Conservation (phyloP, 2,329 filamentous ascomycete genomes). For the Penicillium brasilianum region DNA sequence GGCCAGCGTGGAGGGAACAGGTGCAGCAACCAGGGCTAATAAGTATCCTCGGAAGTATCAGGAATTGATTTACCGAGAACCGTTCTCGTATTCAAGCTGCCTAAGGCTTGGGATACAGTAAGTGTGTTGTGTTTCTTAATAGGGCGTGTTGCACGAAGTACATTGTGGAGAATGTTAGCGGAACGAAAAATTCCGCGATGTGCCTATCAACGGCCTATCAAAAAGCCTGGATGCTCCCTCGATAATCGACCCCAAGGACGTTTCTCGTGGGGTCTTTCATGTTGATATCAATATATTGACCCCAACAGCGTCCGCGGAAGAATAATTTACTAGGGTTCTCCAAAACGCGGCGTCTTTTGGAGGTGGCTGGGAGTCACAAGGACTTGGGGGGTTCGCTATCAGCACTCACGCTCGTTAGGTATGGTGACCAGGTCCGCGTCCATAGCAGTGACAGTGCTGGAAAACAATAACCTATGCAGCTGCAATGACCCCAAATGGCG, state of each 20-base stretch:
- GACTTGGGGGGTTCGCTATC: background rate
- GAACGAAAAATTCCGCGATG: background rate
- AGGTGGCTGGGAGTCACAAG: background rate
- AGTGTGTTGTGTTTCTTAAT: background rate
- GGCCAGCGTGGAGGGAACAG: background rate
- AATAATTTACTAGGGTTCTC: background rate
- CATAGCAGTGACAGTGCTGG: background rate
- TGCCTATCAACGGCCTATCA: constrained; percentile 5
- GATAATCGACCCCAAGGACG: background rate
- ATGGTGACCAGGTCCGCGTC: background rate
- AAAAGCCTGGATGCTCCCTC: background rate
- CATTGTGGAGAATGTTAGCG: background rate
- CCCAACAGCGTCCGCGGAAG: background rate
- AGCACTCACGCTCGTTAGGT: background rate
- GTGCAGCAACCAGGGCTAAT: background rate
- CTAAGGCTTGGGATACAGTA: background rate
- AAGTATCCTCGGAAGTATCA: background rate
- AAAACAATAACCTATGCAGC: background rate
- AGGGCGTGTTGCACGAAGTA: background rate
- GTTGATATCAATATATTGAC: background rate
- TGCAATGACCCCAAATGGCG: background rate
- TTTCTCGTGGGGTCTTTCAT: background rate
- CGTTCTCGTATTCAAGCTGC: background rate
- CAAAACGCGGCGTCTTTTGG: background rate
- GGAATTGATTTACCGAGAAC: background rate